Conservation (phyloP, 192 early-diverging fungal genomes). For the Funneliformis geosporum region DNA sequence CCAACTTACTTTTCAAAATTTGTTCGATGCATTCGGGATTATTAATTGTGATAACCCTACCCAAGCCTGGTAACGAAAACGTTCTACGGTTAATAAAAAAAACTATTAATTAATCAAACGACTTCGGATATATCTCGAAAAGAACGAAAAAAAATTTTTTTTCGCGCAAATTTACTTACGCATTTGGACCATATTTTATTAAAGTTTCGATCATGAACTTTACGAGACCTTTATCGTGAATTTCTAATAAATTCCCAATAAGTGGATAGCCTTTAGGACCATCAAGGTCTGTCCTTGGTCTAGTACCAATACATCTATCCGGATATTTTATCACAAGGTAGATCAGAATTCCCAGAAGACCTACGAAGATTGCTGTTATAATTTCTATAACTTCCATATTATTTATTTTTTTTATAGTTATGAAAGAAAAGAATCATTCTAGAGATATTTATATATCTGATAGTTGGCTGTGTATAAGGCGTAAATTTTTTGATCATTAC, state of each 20-base stretch:
- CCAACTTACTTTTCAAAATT: conserved; percentile 35
- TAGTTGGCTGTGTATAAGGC: too few relatives aligned
- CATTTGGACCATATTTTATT: not conserved
- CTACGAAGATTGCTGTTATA: not conserved
- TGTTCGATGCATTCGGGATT: conserved; percentile 37
- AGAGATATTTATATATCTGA: too few relatives aligned
- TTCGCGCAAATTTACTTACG: not conserved
- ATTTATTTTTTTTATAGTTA: too few relatives aligned
- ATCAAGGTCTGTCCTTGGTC: conserved; percentile 33
- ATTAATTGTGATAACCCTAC: conserved; percentile 40
- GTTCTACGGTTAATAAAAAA: conserved; percentile 29
- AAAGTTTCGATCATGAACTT: not conserved
- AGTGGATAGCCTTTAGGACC: conserved; percentile 38
- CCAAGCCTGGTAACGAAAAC: conserved; percentile 37
- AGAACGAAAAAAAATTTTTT: too few relatives aligned
- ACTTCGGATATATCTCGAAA: too few relatives aligned
- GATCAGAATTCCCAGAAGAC: not conserved
- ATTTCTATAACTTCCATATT: not conserved
- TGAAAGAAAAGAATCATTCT: too few relatives aligned
- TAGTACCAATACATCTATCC: conserved; percentile 38
- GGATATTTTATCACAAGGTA: conserved; percentile 41
- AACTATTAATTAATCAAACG: conserved; percentile 19
- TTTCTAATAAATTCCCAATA: conserved; percentile 38
- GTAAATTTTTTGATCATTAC: too few relatives aligned
- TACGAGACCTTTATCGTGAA: not conserved